Conservation (phyloP, 2,329 filamentous ascomycete species). For the Fusarium pseudocircinatum region DNA sequence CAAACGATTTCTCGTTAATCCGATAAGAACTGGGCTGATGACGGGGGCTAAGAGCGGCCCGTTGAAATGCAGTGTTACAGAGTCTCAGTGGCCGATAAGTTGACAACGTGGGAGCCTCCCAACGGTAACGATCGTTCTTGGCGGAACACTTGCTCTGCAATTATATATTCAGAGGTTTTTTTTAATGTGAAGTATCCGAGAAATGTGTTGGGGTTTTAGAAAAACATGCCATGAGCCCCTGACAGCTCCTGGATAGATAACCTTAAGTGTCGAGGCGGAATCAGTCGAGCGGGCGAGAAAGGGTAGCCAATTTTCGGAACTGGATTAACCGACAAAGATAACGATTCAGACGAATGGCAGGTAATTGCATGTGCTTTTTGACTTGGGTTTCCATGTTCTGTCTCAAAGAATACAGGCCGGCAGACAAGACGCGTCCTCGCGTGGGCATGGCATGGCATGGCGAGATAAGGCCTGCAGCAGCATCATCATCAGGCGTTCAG, state of each 20-base stretch:
- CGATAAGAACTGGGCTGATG: slow-evolving; percentile 35
- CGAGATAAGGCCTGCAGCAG: slow-evolving; percentile 38
- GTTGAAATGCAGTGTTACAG: slow-evolving; percentile 19
- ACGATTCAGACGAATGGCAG: slow-evolving; percentile 5
- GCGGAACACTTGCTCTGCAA: background rate
- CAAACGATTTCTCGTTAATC: slow-evolving; percentile 27
- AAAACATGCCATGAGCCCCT: background rate
- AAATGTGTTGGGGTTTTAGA: background rate
- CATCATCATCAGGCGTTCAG: slow-evolving; percentile 16
- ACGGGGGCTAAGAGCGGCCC: slow-evolving; percentile 30
- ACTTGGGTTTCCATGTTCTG: slow-evolving; percentile 7
- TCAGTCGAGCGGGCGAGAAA: slow-evolving; percentile 21
- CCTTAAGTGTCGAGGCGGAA: background rate
- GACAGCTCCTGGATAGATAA: background rate
- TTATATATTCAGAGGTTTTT: background rate
- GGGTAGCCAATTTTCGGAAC: background rate
- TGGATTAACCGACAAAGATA: slow-evolving; percentile 20
- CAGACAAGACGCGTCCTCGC: slow-evolving; percentile 3
- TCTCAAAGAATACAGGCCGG: slow-evolving; percentile 19
- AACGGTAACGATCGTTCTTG: background rate
- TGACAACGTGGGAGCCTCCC: background rate
- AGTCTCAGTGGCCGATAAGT: slow-evolving; percentile 20
- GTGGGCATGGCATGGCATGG: slow-evolving; percentile 27
- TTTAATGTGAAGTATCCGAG: background rate
- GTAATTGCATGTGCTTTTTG: slow-evolving; percentile 10